phyloP scores from a whole-genome alignment of 2,329 filamentous ascomycete genomes.

The Pseudogymnoascus pannorum region DNA sequence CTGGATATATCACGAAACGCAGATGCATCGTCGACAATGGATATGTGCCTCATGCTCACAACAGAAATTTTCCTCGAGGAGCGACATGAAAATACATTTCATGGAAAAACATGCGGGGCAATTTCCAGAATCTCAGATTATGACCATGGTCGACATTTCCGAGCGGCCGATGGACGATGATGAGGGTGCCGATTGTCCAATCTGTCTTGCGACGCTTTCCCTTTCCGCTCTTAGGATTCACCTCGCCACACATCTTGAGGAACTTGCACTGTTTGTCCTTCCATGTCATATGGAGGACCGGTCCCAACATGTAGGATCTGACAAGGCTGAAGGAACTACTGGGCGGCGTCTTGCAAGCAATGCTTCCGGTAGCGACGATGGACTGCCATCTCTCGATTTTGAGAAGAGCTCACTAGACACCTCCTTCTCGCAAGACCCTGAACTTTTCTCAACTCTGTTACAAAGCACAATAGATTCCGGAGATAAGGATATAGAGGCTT shows the following conservation, averaged over 20 bases:
- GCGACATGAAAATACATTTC: not conserved
- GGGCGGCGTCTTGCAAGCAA: not conserved
- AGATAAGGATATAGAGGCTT: not conserved
- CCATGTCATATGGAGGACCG: not conserved
- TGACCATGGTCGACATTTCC: not conserved
- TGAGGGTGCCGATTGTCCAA: not conserved
- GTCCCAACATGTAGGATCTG: not conserved
- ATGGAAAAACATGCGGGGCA: not conserved
- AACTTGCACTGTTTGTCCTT: not conserved
- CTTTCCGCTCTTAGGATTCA: not conserved
- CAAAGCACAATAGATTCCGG: not conserved
- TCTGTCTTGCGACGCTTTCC: not conserved
- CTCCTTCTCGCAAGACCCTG: not conserved
- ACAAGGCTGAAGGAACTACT: not conserved
- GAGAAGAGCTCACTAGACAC: not conserved
- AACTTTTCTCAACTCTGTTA: not conserved
- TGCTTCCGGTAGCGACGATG: not conserved
- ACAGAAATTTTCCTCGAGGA: not conserved
- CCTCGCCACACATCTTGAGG: not conserved
- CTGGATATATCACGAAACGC: not conserved
- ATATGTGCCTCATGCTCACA: not conserved
- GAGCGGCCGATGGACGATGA: not conserved
- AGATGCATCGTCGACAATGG: not conserved
- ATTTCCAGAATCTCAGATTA: not conserved
- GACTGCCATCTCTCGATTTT: not conserved